phyloP scores from a whole-genome alignment of 495 filamentous ascomycete species.

The Podospora pseudocomata region DNA sequence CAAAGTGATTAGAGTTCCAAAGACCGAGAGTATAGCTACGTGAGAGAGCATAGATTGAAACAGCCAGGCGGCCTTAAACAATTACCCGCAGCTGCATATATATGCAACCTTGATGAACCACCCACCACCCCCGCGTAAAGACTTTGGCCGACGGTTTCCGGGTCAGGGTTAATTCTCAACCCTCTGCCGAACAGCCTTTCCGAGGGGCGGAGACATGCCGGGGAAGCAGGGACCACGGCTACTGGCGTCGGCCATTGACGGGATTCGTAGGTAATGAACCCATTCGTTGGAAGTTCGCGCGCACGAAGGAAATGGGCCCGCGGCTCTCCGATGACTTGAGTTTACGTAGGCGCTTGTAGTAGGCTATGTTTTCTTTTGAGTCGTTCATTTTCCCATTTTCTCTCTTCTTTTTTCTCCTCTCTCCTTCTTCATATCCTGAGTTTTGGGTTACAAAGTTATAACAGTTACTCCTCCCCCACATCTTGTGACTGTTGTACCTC shows the following conservation, averaged over 20 bases:
- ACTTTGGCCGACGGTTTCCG: conserved; percentile 26
- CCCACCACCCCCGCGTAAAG: not conserved
- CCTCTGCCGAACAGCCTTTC: conserved; percentile 32
- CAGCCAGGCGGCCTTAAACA: not conserved
- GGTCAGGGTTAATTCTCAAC: conserved; percentile 21
- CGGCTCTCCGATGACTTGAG: conserved; percentile 5
- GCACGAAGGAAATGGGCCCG: not conserved
- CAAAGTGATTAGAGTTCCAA: not conserved
- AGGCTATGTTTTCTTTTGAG: not conserved
- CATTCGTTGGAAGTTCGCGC: too few relatives aligned
- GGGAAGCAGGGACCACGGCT: conserved; percentile 22
- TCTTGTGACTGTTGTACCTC: conserved; percentile 4
- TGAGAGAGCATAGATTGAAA: not conserved
- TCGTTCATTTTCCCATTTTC: not conserved
- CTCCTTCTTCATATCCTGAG: not conserved
- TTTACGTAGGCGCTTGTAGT: not conserved
- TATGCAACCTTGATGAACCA: too few relatives aligned
- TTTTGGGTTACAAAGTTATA: not conserved
- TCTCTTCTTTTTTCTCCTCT: conserved; percentile 6
- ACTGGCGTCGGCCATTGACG: conserved; percentile 30
- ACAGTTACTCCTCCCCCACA: not conserved
- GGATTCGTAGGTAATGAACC: conserved; percentile 6
- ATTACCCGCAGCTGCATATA: conserved; percentile 7
- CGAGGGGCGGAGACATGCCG: conserved; percentile 27
- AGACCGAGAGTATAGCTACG: not conserved